Evolutionary conservation across 768 basidiomycete species (phyloP).

Genomic region (Serendipita sp.): DNA sequence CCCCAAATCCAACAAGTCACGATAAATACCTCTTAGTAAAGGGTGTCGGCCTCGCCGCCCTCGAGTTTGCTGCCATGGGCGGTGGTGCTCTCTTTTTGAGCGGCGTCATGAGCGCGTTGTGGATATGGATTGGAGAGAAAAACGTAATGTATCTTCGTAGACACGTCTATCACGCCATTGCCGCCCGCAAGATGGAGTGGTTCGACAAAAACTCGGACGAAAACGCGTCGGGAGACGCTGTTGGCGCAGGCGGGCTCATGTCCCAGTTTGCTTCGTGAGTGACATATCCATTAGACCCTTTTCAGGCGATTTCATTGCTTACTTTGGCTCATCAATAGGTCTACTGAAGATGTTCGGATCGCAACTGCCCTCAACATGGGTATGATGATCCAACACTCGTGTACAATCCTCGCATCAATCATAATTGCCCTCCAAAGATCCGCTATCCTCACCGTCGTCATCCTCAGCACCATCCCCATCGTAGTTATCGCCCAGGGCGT

Average conservation of each 20-base stretch:
- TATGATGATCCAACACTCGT: constrained; percentile 60
- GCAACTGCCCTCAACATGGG: constrained; percentile 72
- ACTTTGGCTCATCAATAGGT: constrained; percentile 30
- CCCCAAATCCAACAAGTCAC: constrained; percentile 12
- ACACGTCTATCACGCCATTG: constrained; percentile 51
- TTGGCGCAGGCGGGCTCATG: constrained; percentile 84
- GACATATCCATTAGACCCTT: background rate
- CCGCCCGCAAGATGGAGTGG: constrained; percentile 68
- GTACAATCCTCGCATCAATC: constrained; percentile 63
- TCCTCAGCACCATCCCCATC: constrained; percentile 75
- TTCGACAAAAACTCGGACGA: constrained; percentile 38
- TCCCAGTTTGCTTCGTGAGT: constrained; percentile 70
- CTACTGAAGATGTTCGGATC: constrained; percentile 83
- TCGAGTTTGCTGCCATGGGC: constrained; percentile 52
- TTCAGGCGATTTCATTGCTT: background rate
- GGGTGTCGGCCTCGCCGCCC: constrained; percentile 40
- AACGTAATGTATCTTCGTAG: constrained; percentile 53
- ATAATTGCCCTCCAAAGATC: constrained; percentile 67
- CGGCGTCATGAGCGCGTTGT: constrained; percentile 57
- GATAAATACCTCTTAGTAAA: constrained; percentile 10
- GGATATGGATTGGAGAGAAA: constrained; percentile 78
- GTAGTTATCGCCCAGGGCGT: constrained; percentile 59
- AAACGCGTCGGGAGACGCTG: constrained; percentile 26
- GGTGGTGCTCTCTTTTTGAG: constrained; percentile 51
- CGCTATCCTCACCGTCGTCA: constrained; percentile 74